These are phyloP conservation scores for Solanum okadae DNA, from an alignment of 257 asterid species.

Conservation along the genomic window DNA sequence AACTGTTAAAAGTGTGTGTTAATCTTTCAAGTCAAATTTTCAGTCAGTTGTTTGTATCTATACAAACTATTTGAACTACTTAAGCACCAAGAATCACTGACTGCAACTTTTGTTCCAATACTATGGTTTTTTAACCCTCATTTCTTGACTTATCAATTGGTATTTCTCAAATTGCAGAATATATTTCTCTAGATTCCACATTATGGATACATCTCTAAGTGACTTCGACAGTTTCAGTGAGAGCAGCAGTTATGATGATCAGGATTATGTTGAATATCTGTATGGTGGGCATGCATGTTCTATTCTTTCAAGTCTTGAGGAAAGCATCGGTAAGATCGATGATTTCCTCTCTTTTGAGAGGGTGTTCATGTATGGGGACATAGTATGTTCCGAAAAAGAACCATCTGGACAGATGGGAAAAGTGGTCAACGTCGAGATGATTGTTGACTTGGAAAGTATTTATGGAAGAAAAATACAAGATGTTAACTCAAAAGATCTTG, in stretches of 20 bases:
- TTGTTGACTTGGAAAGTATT: conserved; percentile 63
- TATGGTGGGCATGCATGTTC: conserved; percentile 68
- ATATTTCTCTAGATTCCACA: conserved; percentile 12
- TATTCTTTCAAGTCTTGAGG: conserved; percentile 80
- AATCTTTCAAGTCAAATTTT: neutral
- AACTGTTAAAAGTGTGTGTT: neutral
- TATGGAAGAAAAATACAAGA: conserved; percentile 41
- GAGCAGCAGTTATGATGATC: conserved; percentile 77
- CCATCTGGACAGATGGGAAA: conserved; percentile 73
- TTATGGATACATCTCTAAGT: conserved; percentile 57
- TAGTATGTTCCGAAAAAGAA: conserved; percentile 59
- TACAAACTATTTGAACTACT: neutral
- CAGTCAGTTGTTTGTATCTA: neutral
- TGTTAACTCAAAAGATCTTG: conserved; percentile 35
- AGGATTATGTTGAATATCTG: conserved; percentile 61
- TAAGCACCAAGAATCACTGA: neutral
- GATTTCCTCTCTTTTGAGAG: conserved; percentile 87
- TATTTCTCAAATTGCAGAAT: neutral
- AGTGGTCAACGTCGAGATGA: conserved; percentile 49
- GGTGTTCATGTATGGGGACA: conserved; percentile 52
- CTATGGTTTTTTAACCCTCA: neutral
- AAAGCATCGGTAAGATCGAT: conserved; percentile 65
- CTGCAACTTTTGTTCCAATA: neutral
- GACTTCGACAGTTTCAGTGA: conserved; percentile 73
- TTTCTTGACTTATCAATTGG: neutral